Percentiles rank a stretch among this genome's conserved stretches.
These are phyloP conservation scores for Naganishia sp. DNA, from an alignment of 1,284 basidiomycete genomes.

Conservation along the genomic window DNA sequence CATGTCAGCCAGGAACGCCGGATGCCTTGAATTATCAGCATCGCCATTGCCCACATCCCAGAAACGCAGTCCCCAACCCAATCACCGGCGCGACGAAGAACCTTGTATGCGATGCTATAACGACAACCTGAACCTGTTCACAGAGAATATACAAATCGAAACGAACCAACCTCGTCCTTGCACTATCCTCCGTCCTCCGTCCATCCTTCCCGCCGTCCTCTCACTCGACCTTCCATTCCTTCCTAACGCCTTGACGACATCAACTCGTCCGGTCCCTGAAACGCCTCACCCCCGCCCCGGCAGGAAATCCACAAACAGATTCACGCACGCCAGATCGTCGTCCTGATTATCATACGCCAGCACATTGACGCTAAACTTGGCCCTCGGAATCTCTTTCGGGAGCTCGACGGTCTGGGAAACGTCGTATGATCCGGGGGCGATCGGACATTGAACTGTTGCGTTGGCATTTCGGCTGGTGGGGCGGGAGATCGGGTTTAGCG, in stretches of 20 bases:
- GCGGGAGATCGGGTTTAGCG: background rate
- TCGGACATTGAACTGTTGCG: conserved; percentile 73
- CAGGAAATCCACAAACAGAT: conserved; percentile 67
- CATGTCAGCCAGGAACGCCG: no score
- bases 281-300: conserved; percentile 24
- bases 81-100: background rate
- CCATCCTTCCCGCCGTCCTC: background rate
- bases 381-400: conserved; percentile 88
- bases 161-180: background rate
- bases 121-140: conserved; percentile 8
- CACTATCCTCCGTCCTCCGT: background rate
- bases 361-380: conserved; percentile 79
- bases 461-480: conserved; percentile 61
- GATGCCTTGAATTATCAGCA: no score
- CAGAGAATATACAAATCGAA: background rate
- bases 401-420: conserved; percentile 77
- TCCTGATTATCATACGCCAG: conserved; percentile 75
- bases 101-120: conserved; percentile 20
- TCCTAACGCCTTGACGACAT: background rate
- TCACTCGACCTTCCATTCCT: background rate
- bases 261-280: background rate
- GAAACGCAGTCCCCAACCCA: no score
- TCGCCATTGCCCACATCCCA: no score
- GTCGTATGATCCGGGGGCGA: conserved; percentile 67
- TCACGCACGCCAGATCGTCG: conserved; percentile 74